These are phyloP conservation scores for Naganishia sp. DNA, from an alignment of 1,284 basidiomycete genomes.

Conservation along the genomic window DNA sequence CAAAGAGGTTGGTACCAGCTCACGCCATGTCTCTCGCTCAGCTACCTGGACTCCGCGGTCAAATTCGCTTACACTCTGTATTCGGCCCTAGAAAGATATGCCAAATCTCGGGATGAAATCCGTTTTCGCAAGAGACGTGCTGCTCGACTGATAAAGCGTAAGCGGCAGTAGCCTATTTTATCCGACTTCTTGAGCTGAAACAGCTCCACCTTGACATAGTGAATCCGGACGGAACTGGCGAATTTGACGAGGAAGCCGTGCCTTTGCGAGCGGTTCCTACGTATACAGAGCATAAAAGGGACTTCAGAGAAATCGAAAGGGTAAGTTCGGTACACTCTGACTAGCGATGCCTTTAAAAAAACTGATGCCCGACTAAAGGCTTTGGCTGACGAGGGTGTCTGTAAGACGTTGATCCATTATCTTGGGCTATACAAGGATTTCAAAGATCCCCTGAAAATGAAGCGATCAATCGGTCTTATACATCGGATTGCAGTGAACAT, in stretches of 20 bases:
- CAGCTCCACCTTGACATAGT: not conserved
- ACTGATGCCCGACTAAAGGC: not conserved
- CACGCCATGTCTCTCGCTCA: conserved; percentile 32
- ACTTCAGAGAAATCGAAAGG: conserved; percentile 82
- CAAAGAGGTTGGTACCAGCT: not conserved
- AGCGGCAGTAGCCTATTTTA: not conserved
- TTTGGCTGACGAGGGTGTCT: conserved; percentile 69
- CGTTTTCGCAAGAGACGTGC: conserved; percentile 72
- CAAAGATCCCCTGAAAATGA: conserved; percentile 74
- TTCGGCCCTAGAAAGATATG: conserved; percentile 82
- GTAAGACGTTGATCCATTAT: conserved; percentile 76
- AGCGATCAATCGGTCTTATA: conserved; percentile 78
- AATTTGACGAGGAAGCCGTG: conserved; percentile 57
- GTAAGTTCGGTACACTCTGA: conserved; percentile 56
- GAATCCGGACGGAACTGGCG: conserved; percentile 35
- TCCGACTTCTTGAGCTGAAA: not conserved
- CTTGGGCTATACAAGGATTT: conserved; percentile 79
- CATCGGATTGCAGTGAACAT: conserved; percentile 84
- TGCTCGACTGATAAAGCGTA: conserved; percentile 60
- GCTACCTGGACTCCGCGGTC: conserved; percentile 81
- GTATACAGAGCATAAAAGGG: conserved; percentile 80
- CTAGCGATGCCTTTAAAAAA: conserved; percentile 3
- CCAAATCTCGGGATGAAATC: conserved; percentile 69
- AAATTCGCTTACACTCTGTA: conserved; percentile 78
- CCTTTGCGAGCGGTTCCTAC: conserved; percentile 64